Base-by-base conservation (phyloP, 1,139 yeast genomes). In the Pichia sp. region DNA sequence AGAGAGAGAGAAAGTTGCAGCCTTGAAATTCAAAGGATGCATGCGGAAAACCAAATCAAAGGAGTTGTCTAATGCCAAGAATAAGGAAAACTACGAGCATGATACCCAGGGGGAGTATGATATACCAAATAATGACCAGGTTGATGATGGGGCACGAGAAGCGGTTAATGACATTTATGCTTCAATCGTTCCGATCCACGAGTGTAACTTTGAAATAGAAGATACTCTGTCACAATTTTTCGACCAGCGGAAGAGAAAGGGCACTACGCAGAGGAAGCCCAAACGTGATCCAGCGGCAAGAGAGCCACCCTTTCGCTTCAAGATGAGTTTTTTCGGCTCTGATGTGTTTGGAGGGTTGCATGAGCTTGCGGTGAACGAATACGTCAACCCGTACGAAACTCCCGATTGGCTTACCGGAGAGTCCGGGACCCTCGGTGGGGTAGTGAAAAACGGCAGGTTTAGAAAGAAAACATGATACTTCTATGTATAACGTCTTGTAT, bases 321-420 rank as follows among this genome's bases (percentile, higher is more conserved):
- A 74, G 26, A 57, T 89, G 31, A 75, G 78, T 56, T 67, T 89
- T 5, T 73, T 77, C 3, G 97, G 97, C 0, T 71, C 74, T n/a
- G 95, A 90, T 66, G 80, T 90, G 1, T 87, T 84, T 75, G 95
- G 82, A 1, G 97, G 96, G 0, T 64, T 90, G 45, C 90, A 87
- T 66, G 85, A 87, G 62, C 72, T 89, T 41, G 81, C 90, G n/a
- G 82, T 74, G 4, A 63, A 72, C 15, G 81, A 79, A 48, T 63
- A 77, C 0, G 65, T 85, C 2, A 78, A 87, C 62, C 80, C 87
- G 0, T 70, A 73, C 15, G 72, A 65, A 0, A 70, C 87, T 32
- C 96, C 96, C 0, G 77, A 80, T 19, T 89, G 92, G 92, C 67
- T 89, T 45, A 84, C 95, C 1, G 96, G 96, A 1, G 93, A 87